phyloP scores from a whole-genome alignment of 352 stramenopile genomes.

The Blastocystis sp. region DNA sequence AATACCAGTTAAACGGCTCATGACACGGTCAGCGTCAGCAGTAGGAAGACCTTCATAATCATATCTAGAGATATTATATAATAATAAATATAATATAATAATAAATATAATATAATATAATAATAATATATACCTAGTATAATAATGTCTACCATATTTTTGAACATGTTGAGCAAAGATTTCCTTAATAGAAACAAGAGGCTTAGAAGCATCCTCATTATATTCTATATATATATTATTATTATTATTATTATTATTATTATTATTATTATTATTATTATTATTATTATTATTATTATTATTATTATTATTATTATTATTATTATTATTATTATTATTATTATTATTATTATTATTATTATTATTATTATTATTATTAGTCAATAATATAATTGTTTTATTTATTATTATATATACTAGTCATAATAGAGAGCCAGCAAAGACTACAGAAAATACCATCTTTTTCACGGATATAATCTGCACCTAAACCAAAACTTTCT shows the following conservation, averaged over 20 bases:
- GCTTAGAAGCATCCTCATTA: conserved; percentile 40
- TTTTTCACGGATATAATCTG: conserved; percentile 96
- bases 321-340: not conserved
- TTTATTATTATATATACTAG: conserved; percentile 44
- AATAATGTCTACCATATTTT: conserved; percentile 91
- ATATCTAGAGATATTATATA: too few relatives aligned
- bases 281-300: too few relatives aligned
- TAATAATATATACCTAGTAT: too few relatives aligned
- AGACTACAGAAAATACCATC: conserved; percentile 95
- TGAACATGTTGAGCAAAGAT: conserved; percentile 83
- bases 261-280: too few relatives aligned
- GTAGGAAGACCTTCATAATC: conserved; percentile 93
- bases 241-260: too few relatives aligned
- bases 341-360: too few relatives aligned
- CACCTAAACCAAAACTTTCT: conserved; percentile 85
- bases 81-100: too few relatives aligned
- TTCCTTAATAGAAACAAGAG: conserved; percentile 77
- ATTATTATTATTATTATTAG: too few relatives aligned
- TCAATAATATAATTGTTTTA: too few relatives aligned
- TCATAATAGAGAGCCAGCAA: conserved; percentile 90
- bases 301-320: too few relatives aligned
- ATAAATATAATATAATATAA: too few relatives aligned
- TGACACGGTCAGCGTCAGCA: conserved; percentile 52
- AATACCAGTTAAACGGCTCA: conserved; percentile 56
- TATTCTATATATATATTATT: not conserved